These are phyloP conservation scores for Penicillium sp. DNA, from an alignment of 2,329 filamentous ascomycete genomes.

Conservation along the genomic window DNA sequence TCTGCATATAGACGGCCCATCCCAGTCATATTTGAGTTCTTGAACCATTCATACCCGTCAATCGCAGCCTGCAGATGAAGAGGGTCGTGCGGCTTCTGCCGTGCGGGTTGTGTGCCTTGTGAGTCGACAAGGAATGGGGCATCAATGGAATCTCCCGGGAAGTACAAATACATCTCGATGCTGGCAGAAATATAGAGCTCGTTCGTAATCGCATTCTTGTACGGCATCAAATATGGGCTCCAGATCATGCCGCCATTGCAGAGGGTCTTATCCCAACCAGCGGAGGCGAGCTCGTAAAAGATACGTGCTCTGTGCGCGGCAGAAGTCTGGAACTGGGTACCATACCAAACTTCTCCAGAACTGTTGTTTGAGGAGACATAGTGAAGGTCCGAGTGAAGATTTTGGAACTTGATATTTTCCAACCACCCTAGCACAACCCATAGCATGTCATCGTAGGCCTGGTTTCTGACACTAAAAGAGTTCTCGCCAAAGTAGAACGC, in stretches of 20 bases:
- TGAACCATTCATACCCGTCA: conserved; percentile 78
- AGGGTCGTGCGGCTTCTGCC: conserved; percentile 52
- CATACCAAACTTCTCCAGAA: conserved; percentile 62
- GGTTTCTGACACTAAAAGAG: conserved; percentile 66
- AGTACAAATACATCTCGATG: conserved; percentile 84
- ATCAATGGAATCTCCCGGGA: conserved; percentile 73
- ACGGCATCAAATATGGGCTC: conserved; percentile 76
- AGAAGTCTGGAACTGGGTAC: conserved; percentile 67
- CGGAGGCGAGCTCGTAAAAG: conserved; percentile 77
- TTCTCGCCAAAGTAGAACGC: conserved; percentile 87
- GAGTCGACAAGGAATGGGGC: conserved; percentile 59
- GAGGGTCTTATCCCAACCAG: conserved; percentile 76
- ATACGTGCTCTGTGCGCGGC: conserved; percentile 80
- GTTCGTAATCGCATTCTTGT: conserved; percentile 97
- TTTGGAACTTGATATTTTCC: conserved; percentile 73
- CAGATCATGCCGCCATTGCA: conserved; percentile 89
- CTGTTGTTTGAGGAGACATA: conserved; percentile 42
- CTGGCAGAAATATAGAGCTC: conserved; percentile 83
- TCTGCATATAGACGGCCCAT: conserved; percentile 72
- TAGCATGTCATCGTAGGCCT: conserved; percentile 91
- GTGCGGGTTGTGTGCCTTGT: conserved; percentile 25
- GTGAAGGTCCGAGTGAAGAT: conserved; percentile 64
- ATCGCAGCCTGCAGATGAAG: conserved; percentile 71
- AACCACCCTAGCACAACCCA: conserved; percentile 95
- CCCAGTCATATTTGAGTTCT: conserved; percentile 76